phyloP scores from a whole-genome alignment of 805 yeast genomes.

The Maudiozyma pseudohumilis region DNA sequence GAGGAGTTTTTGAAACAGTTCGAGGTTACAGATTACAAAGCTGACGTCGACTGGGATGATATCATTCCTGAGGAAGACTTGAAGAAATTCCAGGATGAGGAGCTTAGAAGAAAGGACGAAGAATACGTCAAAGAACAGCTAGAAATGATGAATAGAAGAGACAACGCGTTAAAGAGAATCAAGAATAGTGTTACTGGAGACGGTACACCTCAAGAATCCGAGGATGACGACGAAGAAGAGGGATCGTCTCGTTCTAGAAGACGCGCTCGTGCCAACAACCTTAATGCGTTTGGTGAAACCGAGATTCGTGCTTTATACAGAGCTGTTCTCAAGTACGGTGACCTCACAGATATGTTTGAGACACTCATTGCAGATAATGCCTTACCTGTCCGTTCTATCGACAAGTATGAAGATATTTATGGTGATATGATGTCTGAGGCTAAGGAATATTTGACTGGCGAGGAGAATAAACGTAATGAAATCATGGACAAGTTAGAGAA shows the following conservation, averaged over 20 bases:
- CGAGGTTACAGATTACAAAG: conserved; percentile 97
- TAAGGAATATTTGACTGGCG: conserved; percentile 48
- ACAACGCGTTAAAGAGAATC: conserved; percentile 58
- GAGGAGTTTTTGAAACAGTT: conserved; percentile 95
- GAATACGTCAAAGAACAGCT: conserved; percentile 81
- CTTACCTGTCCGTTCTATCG: conserved; percentile 74
- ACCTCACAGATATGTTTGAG: conserved; percentile 67
- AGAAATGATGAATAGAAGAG: conserved; percentile 74
- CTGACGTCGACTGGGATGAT: conserved; percentile 98
- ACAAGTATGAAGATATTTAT: conserved; percentile 63
- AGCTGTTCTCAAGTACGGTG: conserved; percentile 74
- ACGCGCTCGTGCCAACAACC: conserved; percentile 34
- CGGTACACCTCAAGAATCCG: conserved; percentile 24
- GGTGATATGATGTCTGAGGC: conserved; percentile 61
- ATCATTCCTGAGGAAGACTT: conserved; percentile 94
- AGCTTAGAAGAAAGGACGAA: conserved; percentile 77
- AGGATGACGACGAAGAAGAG: conserved; percentile 33
- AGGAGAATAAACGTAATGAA: conserved; percentile 51
- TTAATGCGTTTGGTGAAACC: conserved; percentile 61
- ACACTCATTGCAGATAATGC: conserved; percentile 84
- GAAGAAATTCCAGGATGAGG: conserved; percentile 80
- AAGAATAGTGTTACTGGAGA: conserved; percentile 35
- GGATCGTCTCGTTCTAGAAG: conserved; percentile 31
- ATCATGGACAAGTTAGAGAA: conserved; percentile 49
- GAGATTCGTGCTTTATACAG: conserved; percentile 81